These are phyloP conservation scores for Murraya koenigii DNA, from an alignment of 345 rosid species.

Conservation along the genomic window DNA sequence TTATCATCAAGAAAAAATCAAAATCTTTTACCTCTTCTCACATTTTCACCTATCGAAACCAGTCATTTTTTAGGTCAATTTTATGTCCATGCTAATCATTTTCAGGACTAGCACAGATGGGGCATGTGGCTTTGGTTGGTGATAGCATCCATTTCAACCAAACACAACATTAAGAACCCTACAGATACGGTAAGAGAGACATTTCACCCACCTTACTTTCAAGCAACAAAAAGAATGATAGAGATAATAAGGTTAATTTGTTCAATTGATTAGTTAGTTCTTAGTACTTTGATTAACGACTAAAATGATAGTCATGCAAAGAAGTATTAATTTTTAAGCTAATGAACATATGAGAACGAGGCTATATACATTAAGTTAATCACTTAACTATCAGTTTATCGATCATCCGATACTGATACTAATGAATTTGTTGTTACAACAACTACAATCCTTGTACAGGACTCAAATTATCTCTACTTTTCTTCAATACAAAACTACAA, in stretches of 20 bases:
- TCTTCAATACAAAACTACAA: not conserved
- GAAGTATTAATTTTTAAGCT: constrained; percentile 11
- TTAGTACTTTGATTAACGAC: constrained; percentile 5
- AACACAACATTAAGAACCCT: constrained; percentile 3
- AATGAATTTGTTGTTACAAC: constrained; percentile 30
- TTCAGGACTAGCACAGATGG: constrained; percentile 1
- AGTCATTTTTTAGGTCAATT: not conserved
- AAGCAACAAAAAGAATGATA: constrained; percentile 15
- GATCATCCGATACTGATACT: no score
- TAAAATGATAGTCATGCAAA: not conserved
- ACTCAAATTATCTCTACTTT: constrained; percentile 2
- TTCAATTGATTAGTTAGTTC: not conserved
- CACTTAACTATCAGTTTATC: constrained; percentile 7
- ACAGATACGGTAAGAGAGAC: constrained; percentile 21
- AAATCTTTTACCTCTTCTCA: not conserved
- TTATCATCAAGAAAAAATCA: not conserved
- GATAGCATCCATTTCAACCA: constrained; percentile 14
- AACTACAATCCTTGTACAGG: constrained; percentile 25
- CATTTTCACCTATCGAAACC: not conserved
- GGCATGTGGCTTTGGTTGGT: constrained; percentile 17
- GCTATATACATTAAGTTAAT: not conserved
- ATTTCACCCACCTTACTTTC: constrained; percentile 33
- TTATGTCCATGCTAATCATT: constrained; percentile 18
- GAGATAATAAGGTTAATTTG: not conserved
- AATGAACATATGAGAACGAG: not conserved